Percentiles rank a stretch among this genome's conserved stretches.
phyloP scores from a whole-genome alignment of 2,329 filamentous ascomycete species.

The Biscogniauxia sp. region DNA sequence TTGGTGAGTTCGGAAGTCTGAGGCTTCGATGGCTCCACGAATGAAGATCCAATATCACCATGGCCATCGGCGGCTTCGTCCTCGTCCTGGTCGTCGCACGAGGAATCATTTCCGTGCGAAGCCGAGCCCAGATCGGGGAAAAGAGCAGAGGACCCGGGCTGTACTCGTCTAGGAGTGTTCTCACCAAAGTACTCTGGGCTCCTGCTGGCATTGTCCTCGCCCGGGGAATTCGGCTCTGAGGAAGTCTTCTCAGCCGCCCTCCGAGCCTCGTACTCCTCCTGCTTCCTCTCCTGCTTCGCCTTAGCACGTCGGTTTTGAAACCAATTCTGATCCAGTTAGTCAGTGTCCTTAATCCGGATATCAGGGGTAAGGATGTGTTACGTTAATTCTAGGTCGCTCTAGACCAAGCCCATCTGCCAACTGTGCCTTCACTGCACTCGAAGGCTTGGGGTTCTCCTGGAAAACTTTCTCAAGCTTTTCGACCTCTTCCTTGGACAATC shows the following conservation, averaged over 20 bases:
- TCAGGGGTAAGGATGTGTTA: slow-evolving; percentile 33
- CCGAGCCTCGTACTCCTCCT: slow-evolving; percentile 47
- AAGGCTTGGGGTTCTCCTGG: slow-evolving; percentile 63
- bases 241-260: slow-evolving; percentile 38
- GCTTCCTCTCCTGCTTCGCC: slow-evolving; percentile 62
- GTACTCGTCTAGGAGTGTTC: slow-evolving; percentile 33
- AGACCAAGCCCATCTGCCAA: slow-evolving; percentile 61
- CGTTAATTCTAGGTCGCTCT: slow-evolving; percentile 64
- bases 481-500: slow-evolving; percentile 70
- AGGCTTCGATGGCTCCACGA: slow-evolving; percentile 9
- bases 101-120: slow-evolving; percentile 16
- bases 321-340: slow-evolving; percentile 55
- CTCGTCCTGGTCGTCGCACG: slow-evolving; percentile 19
- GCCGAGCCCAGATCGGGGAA: slow-evolving; percentile 31
- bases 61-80: slow-evolving; percentile 17
- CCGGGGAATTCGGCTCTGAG: slow-evolving; percentile 35
- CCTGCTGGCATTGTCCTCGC: slow-evolving; percentile 18
- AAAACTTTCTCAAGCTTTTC: slow-evolving; percentile 66
- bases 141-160: slow-evolving; percentile 35
- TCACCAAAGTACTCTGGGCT: slow-evolving; percentile 25
- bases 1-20: slow-evolving; percentile 14
- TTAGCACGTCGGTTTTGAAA: slow-evolving; percentile 66
- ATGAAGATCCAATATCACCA: slow-evolving; percentile 14
- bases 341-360: slow-evolving; percentile 11
- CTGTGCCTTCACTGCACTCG: slow-evolving; percentile 58